Conservation (phyloP, 257 asterid species). For the Verbena officinalis region DNA sequence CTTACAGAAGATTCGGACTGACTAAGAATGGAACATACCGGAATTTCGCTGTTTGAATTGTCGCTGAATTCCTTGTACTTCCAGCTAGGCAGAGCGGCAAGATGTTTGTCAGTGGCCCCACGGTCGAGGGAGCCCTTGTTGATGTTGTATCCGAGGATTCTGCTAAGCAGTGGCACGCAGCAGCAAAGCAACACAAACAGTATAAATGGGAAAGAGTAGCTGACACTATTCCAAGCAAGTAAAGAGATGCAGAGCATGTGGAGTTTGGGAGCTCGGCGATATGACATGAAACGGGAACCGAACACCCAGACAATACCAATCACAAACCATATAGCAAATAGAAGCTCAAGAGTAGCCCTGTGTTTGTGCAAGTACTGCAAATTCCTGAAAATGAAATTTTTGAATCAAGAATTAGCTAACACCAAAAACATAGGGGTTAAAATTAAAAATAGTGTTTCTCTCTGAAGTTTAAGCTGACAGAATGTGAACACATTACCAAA, state of each 20-base stretch:
- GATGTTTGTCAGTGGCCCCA: slow-evolving; percentile 89
- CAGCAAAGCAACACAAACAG: slow-evolving; percentile 79
- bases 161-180: slow-evolving; percentile 75
- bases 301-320: slow-evolving; percentile 95
- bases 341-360: slow-evolving; percentile 64
- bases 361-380: slow-evolving; percentile 55
- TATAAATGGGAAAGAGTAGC: slow-evolving; percentile 89
- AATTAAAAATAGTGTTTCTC: too few species aligned
- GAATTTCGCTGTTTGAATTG: slow-evolving; percentile 43
- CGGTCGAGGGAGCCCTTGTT: slow-evolving; percentile 62
- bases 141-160: slow-evolving; percentile 85
- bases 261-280: slow-evolving; percentile 68
- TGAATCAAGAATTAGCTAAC: too few species aligned
- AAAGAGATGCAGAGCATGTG: slow-evolving; percentile 79
- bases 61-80: slow-evolving; percentile 47
- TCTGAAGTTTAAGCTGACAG: too few species aligned
- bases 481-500: too few species aligned
- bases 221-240: slow-evolving; percentile 83
- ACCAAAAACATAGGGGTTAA: too few species aligned
- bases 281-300: slow-evolving; percentile 77
- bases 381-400: slow-evolving; percentile 40
- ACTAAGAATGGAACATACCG: slow-evolving; percentile 39
- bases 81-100: slow-evolving; percentile 63
- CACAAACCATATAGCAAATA: slow-evolving; percentile 96
- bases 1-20: too few species aligned